Evolutionary conservation across 345 rosid genomes (phyloP).

Genomic region (Eucalyptus pauciflora): DNA sequence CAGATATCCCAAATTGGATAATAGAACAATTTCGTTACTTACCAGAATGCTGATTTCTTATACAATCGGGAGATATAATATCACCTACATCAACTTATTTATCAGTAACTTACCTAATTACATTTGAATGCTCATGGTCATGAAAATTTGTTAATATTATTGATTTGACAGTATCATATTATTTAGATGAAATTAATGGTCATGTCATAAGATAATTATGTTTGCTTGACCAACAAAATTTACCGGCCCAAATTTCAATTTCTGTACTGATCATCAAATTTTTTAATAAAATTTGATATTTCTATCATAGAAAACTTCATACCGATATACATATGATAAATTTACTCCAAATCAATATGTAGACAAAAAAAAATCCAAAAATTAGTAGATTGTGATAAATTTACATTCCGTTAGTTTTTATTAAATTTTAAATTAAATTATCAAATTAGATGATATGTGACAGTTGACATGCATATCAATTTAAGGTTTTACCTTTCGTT

Average conservation of each 20-base stretch:
- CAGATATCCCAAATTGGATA: too few species aligned
- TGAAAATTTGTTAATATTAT: neutral
- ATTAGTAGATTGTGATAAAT: fast-evolving
- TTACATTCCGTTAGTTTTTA: fast-evolving
- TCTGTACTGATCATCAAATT: fast-evolving
- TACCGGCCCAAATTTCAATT: neutral
- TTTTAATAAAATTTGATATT: neutral
- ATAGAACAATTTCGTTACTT: neutral
- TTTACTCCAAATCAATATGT: fast-evolving
- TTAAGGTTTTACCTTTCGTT: too few species aligned
- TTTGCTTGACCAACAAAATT: neutral
- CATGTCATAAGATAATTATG: neutral
- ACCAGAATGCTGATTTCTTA: neutral
- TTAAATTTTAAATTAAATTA: too few species aligned
- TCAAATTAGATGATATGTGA: fast-evolving
- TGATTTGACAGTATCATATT: fast-evolving
- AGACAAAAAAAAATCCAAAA: too few species aligned
- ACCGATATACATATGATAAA: fast-evolving
- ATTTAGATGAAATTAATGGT: neutral
- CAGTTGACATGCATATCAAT: fast-evolving
- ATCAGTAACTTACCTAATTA: neutral
- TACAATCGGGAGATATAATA: fast-evolving
- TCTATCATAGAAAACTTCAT: fast-evolving
- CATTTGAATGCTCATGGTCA: neutral
- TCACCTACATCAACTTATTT: neutral